Percentiles rank a stretch among this genome's conserved stretches.
Evolutionary conservation across 306 rosid species (phyloP).

Genomic region (Cajanus cajan): DNA sequence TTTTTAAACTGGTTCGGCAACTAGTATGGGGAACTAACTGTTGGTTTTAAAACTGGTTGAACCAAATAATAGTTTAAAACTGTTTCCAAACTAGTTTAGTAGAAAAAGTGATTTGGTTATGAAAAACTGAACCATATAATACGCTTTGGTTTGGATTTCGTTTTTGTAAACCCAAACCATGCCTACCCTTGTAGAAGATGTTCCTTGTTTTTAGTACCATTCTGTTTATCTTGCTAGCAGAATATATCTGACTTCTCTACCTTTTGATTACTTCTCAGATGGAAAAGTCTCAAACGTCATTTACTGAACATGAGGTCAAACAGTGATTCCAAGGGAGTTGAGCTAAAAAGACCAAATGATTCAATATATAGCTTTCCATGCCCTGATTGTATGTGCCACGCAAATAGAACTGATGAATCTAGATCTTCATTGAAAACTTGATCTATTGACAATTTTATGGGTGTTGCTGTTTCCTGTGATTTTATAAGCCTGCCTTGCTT

Average conservation of each 20-base stretch:
- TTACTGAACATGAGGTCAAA: slow-evolving; percentile 76
- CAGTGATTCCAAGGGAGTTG: slow-evolving; percentile 91
- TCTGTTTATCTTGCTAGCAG: background rate
- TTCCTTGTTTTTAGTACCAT: background rate
- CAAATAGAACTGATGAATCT: slow-evolving; percentile 60
- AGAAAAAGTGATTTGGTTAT: no score
- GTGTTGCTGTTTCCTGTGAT: slow-evolving; percentile 42
- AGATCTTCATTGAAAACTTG: slow-evolving; percentile 53
- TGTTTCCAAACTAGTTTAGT: no score
- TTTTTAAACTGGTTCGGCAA: no score
- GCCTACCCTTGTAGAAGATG: no score
- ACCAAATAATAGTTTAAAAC: no score
- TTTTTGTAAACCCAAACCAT: no score
- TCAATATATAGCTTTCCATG: slow-evolving; percentile 93
- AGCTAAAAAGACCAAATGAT: slow-evolving; percentile 84
- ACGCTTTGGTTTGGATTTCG: no score
- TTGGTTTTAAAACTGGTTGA: no score
- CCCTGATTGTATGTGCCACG: slow-evolving; percentile 96
- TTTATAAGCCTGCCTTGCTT: slow-evolving; percentile 49
- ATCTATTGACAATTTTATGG: slow-evolving; percentile 39
- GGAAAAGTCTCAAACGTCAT: slow-evolving; percentile 91
- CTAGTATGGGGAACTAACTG: no score
- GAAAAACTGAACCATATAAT: no score
- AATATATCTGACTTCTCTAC: slow-evolving; percentile 15
- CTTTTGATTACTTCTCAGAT: slow-evolving; percentile 52